Base-by-base conservation (phyloP, 805 yeast genomes). In the Candida jianshihensis region DNA sequence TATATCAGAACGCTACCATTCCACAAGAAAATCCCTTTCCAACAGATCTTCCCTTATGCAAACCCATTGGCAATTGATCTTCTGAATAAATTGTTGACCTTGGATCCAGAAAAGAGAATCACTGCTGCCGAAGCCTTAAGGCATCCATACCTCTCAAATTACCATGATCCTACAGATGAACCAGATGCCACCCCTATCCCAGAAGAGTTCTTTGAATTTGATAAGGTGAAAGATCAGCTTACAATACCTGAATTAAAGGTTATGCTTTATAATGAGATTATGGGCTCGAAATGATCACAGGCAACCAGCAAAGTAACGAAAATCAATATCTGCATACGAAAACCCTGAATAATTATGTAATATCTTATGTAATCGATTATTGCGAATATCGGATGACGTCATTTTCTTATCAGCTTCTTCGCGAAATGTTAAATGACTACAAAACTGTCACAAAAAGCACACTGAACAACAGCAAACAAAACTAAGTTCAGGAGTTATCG, bases 111-210 rank as follows among this genome's bases (percentile, higher is more conserved):
- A 11, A 77, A 81, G 51, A 70, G 97, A 53, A 81, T 89, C 42
- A 75, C 89, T 2, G 97, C 88, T 4, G 81, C 71, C 36, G 81
- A 83, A 41, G 96, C 97, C 0, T 69, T 90, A 33, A 63, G 71
- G 46, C 97, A 90, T 56, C 96, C 96, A 3, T 90, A 90, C 59
- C 66, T 90, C 36, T 63, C 70, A 34, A 73, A 83, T n/a, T 90
- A 90, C 61, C 97, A 90, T 59, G 97, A 90, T 53, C 95, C 96
- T 4, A 76, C 74, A 37, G 97, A 90, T 57, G 97, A 90, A 60
- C 97, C 97, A 0, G 69, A 68, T 26, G 88, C 92, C 25, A 75
- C 77, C 15, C 84, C 88, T 33, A 81, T 92, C 17, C 89, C 94
- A 1, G 78, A 78, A 28, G 88, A 82, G 47, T 88, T 90, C 57